Conservation (phyloP, 768 basidiomycete species). For the Lentinula sp. region DNA sequence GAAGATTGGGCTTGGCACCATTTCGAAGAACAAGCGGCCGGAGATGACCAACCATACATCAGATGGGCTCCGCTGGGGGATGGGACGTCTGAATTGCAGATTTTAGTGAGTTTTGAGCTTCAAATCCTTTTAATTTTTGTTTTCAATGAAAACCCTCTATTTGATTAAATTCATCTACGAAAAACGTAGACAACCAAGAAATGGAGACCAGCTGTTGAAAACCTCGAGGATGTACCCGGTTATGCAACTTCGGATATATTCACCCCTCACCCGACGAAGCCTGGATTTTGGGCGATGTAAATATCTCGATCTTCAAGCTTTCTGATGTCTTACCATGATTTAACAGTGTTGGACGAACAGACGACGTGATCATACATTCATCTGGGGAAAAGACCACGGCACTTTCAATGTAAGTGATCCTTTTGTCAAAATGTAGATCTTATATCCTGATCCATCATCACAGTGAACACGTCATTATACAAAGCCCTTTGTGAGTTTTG, state of each 20-base stretch:
- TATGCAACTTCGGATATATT: slow-evolving; percentile 34
- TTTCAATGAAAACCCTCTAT: not conserved
- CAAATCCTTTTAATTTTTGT: not conserved
- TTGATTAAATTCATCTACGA: not conserved
- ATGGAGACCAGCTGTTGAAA: slow-evolving; percentile 23
- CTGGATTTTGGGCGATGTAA: slow-evolving; percentile 29
- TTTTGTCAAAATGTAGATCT: slow-evolving; percentile 8
- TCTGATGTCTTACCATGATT: slow-evolving; percentile 8
- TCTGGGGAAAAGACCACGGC: slow-evolving; percentile 28
- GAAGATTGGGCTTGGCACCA: slow-evolving; percentile 13
- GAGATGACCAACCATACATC: not conserved
- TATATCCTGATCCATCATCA: slow-evolving; percentile 8
- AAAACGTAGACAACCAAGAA: slow-evolving; percentile 17
- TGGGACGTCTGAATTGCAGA: slow-evolving; percentile 5
- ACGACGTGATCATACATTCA: slow-evolving; percentile 25
- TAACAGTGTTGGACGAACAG: slow-evolving; percentile 22
- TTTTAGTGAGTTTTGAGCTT: not conserved
- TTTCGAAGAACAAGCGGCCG: not conserved
- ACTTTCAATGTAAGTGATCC: slow-evolving; percentile 18
- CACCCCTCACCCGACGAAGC: slow-evolving; percentile 29
- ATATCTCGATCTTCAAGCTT: slow-evolving; percentile 3
- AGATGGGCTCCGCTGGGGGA: slow-evolving; percentile 5
- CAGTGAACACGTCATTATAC: slow-evolving; percentile 6
- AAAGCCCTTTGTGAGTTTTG: slow-evolving; percentile 33
- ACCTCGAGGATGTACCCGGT: slow-evolving; percentile 26